Evolutionary conservation across 805 yeast species (phyloP).

Genomic region (Ogataea paraovalis): DNA sequence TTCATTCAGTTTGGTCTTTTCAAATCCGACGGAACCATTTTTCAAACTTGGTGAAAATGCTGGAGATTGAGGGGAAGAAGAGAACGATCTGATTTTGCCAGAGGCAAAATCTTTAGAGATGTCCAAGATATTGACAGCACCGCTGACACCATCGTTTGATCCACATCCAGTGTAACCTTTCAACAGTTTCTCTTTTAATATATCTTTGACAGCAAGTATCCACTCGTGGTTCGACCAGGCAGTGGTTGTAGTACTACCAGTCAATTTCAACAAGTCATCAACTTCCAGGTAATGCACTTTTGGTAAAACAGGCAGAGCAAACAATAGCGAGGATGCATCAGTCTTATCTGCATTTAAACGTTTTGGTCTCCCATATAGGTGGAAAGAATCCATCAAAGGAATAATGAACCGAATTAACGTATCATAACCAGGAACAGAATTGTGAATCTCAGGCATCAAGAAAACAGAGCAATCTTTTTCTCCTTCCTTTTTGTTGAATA

Average conservation of each 20-base stretch:
- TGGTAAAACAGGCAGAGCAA: conserved; percentile 82
- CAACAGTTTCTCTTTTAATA: conserved; percentile 49
- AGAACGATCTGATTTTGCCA: conserved; percentile 23
- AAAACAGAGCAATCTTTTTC: conserved; percentile 62
- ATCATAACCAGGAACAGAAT: conserved; percentile 79
- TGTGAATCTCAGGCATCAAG: conserved; percentile 79
- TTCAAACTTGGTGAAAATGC: conserved; percentile 34
- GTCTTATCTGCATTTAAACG: conserved; percentile 70
- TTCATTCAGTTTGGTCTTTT: conserved; percentile 8
- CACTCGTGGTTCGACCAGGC: conserved; percentile 60
- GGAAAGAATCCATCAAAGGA: conserved; percentile 73
- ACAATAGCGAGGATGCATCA: conserved; percentile 61
- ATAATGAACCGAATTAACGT: conserved; percentile 77
- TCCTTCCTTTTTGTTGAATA: conserved; percentile 47
- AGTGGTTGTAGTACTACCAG: conserved; percentile 29
- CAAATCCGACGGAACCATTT: conserved; percentile 9
- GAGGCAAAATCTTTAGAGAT: conserved; percentile 23
- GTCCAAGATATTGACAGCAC: conserved; percentile 40
- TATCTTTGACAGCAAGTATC: conserved; percentile 51
- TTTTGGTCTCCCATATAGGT: conserved; percentile 76
- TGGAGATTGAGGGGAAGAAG: conserved; percentile 34
- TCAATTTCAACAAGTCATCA: conserved; percentile 49
- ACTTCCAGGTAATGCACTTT: conserved; percentile 66
- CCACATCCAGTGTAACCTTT: conserved; percentile 78
- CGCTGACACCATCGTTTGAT: conserved; percentile 56